Conservation (phyloP, 805 yeast species). For the Schizosaccharomyces osmophilus region DNA sequence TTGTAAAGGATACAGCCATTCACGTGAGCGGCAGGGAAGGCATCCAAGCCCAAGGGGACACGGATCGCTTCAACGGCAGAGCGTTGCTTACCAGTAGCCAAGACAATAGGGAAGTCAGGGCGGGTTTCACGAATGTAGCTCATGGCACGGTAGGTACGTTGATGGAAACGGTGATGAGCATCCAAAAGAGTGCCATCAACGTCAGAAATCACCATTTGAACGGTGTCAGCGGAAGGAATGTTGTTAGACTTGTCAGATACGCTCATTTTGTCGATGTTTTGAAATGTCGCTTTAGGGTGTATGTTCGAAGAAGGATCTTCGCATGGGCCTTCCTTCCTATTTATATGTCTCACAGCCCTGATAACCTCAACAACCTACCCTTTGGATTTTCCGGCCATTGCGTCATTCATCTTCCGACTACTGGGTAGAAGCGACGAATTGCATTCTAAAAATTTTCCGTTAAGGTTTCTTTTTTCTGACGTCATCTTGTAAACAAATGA, state of each 20-base stretch:
- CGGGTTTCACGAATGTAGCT: not conserved
- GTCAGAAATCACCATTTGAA: constrained; percentile 1
- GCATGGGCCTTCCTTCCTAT: too few species aligned
- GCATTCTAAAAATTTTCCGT: too few species aligned
- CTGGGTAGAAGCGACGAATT: too few species aligned
- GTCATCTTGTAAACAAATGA: too few species aligned
- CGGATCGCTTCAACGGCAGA: constrained; percentile 1
- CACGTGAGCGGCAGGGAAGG: constrained; percentile 1
- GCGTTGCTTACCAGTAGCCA: constrained; percentile 2
- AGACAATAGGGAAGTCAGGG: constrained; percentile 1
- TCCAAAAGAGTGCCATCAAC: constrained; percentile 3
- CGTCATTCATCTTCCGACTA: too few species aligned
- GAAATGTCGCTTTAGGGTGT: too few species aligned
- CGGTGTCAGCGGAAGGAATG: not conserved
- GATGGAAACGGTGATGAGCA: constrained; percentile 1
- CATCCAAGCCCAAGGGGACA: not conserved
- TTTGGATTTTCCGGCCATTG: too few species aligned
- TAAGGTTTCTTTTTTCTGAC: too few species aligned
- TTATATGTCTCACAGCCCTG: too few species aligned
- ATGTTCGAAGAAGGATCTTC: too few species aligned
- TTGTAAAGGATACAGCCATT: constrained; percentile 1
- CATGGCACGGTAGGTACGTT: constrained; percentile 1
- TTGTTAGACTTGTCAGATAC: not conserved
- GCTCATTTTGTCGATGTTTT: not conserved
- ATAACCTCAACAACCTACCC: too few species aligned